These are phyloP conservation scores for Sporothrix brasiliensis DNA, from an alignment of 2,329 filamentous ascomycete species.

Conservation along the genomic window DNA sequence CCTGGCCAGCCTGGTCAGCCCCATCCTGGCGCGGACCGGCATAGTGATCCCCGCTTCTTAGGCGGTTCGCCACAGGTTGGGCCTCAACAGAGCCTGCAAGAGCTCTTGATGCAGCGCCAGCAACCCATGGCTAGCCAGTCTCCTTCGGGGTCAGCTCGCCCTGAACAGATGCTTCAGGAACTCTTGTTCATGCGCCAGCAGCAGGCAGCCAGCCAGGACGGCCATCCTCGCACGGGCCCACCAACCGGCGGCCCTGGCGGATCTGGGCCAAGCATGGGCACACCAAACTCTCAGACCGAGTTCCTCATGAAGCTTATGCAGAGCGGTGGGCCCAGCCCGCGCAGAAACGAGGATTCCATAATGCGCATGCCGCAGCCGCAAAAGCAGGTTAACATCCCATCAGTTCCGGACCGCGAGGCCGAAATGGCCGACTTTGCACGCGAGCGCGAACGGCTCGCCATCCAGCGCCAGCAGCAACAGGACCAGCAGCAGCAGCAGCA, in stretches of 20 bases:
- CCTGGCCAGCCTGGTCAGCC: conserved; percentile 36
- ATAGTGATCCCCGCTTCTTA: conserved; percentile 50
- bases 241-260: not conserved
- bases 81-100: conserved; percentile 62
- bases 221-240: conserved; percentile 41
- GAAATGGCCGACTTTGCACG: conserved; percentile 49
- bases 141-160: conserved; percentile 14
- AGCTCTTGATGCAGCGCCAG: conserved; percentile 62
- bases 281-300: conserved; percentile 70
- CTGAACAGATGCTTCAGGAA: conserved; percentile 62
- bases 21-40: conserved; percentile 43
- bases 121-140: conserved; percentile 39
- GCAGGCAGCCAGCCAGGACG: conserved; percentile 52
- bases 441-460: conserved; percentile 29
- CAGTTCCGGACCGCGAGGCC: conserved; percentile 53
- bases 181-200: conserved; percentile 64
- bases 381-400: conserved; percentile 52
- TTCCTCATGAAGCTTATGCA: conserved; percentile 86
- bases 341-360: conserved; percentile 56
- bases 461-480: conserved; percentile 45
- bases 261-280: not conserved
- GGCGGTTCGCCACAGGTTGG: conserved; percentile 39
- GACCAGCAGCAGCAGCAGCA: conserved; percentile 30
- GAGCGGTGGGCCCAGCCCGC: conserved; percentile 47
- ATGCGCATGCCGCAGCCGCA: conserved; percentile 58